Percentiles rank a stretch among this genome's conserved stretches.
These are phyloP conservation scores for Monascus ruber DNA, from an alignment of 2,329 filamentous ascomycete genomes.

Conservation along the genomic window DNA sequence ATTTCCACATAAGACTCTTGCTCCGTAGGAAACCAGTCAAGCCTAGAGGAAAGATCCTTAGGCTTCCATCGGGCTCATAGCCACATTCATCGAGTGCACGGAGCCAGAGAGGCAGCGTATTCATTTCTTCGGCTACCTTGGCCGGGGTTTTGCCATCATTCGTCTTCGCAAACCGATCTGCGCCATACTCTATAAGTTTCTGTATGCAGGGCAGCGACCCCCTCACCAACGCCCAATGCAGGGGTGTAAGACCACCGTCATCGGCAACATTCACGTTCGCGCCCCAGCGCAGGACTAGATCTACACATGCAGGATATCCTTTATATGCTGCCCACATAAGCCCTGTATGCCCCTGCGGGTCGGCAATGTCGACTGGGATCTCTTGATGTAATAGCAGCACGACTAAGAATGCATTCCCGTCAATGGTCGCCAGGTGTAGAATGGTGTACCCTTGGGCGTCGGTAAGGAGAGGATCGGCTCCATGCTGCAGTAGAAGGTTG, in stretches of 20 bases:
- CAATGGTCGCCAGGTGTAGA: slow-evolving; percentile 90
- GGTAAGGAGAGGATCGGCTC: slow-evolving; percentile 82
- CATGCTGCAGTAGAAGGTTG: slow-evolving; percentile 78
- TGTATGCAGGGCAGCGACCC: slow-evolving; percentile 80
- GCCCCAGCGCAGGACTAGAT: slow-evolving; percentile 87
- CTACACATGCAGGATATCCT: slow-evolving; percentile 82
- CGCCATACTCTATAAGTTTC: slow-evolving; percentile 90
- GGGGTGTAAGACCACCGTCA: slow-evolving; percentile 82
- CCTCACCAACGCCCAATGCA: slow-evolving; percentile 95
- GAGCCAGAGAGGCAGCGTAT: slow-evolving; percentile 70
- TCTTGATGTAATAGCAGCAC: slow-evolving; percentile 87
- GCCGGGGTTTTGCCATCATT: slow-evolving; percentile 81
- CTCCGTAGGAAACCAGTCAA: slow-evolving; percentile 64
- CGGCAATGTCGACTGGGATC: slow-evolving; percentile 83
- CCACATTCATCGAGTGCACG: slow-evolving; percentile 73
- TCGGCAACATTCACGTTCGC: slow-evolving; percentile 85
- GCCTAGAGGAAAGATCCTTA: slow-evolving; percentile 59
- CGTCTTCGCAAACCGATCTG: slow-evolving; percentile 84
- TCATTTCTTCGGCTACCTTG: slow-evolving; percentile 79
- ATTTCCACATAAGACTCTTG: slow-evolving; percentile 65
- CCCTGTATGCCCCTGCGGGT: slow-evolving; percentile 82
- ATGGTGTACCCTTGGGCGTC: slow-evolving; percentile 98
- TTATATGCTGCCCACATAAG: slow-evolving; percentile 99
- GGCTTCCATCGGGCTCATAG: slow-evolving; percentile 66
- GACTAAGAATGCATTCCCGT: slow-evolving; percentile 85